Evolutionary conservation across 2,329 filamentous ascomycete species (phyloP), one percentile per base, ranked within the genome.

Genomic region (Nemania diffusa): DNA sequence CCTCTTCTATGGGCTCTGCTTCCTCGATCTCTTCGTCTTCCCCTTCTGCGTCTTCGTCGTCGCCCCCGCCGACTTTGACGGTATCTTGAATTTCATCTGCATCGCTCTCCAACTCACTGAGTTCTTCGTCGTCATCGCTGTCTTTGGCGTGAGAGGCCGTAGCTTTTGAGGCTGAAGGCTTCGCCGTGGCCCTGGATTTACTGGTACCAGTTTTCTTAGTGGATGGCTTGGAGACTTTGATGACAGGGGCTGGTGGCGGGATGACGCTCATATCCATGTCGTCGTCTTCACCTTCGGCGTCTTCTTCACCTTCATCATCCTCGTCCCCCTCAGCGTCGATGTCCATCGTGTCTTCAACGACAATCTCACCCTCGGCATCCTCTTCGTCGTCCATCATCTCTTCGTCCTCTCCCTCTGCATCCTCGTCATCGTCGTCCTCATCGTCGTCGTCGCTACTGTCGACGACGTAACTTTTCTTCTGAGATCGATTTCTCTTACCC

Each of bases 391-490:
- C 81, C 68, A 74, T 79, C 61, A 80, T 78, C 42, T 76, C 79
- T 20, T 79, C 79, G 24, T 78, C 79, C 17, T 76, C 78, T 29
- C 80, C 78, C 13, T 80, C 80, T 24, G 73, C 76, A 34, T 79
- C 78, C 3, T 79, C 81, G 20, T 78, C 80, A 29, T 81, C 81
- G 13, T 79, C 79, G 34, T 82, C 81, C 37, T 80, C 77, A 37
- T 84, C 82, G 17, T 79, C 80, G 34, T 81, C 81, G 8, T 78
- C 80, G 69, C 81, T 81, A 42, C 84, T 86, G 68, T 88, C 86
- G 26, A 89, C 84, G 40, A 88, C 84, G 62, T 89, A 89, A 71
- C 83, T 88, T 78, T 88, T 88, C 78, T 87, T 87, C 20, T 81
- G 82, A 5, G 84, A 84, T 8, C 86, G 83, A 65, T 84, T 87